phyloP scores from a whole-genome alignment of 208 protist genomes.

The Leishmania lainsoni region DNA sequence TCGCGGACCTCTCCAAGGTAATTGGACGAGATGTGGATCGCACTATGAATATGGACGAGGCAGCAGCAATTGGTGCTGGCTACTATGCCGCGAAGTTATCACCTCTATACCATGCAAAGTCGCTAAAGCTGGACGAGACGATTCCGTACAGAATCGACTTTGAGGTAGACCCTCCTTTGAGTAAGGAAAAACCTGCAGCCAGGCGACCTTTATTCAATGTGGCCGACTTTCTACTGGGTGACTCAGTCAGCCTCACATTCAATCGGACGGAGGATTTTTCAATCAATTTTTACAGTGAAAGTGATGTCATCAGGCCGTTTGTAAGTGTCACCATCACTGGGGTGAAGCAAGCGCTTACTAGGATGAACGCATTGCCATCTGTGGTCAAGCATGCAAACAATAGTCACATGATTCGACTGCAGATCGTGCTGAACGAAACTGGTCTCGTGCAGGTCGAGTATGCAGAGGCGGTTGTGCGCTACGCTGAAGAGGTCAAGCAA shows the following conservation, averaged over 20 bases:
- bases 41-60: conserved; percentile 93
- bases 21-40: conserved; percentile 70
- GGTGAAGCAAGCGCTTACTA: conserved; percentile 55
- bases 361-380: conserved; percentile 42
- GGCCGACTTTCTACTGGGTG: conserved; percentile 36
- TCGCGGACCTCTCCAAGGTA: conserved; percentile 61
- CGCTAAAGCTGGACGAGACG: conserved; percentile 65
- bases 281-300: conserved; percentile 45
- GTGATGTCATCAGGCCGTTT: conserved; percentile 24
- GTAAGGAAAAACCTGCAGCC: conserved; percentile 23
- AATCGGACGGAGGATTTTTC: conserved; percentile 80
- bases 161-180: conserved; percentile 35
- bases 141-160: conserved; percentile 65
- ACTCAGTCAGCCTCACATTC: conserved; percentile 63
- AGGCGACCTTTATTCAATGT: conserved; percentile 18
- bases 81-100: conserved; percentile 86
- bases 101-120: conserved; percentile 76
- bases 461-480: conserved; percentile 59
- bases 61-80: conserved; percentile 82
- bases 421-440: conserved; percentile 69
- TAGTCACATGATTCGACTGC: conserved; percentile 79
- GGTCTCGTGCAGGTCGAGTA: conserved; percentile 74
- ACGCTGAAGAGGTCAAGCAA: conserved; percentile 59
- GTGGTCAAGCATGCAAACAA: conserved; percentile 68
- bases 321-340: conserved; percentile 45